Evolutionary conservation across 805 yeast genomes (phyloP), one percentile per base, ranked within the genome.

Genomic region (Kodamaea jinghongensis): DNA sequence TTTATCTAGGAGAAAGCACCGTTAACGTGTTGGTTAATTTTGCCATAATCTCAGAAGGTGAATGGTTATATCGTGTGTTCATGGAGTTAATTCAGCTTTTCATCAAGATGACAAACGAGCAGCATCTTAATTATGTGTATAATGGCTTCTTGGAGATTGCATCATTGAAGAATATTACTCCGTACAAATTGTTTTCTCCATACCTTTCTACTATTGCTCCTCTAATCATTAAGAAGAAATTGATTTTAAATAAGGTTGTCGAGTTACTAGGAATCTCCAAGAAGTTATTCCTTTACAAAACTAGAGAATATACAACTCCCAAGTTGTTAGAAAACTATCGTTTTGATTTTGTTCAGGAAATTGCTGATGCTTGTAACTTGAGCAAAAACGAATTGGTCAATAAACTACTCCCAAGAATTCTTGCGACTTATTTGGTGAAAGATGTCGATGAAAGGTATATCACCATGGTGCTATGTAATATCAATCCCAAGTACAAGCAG

Each of bases 151-250:
- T 76, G 15, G 62, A 71, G 25, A 71, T 85, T 9, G 83, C 96
- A 0, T 51, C 63, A 12, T 66, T 77, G 1, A 76, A 77, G 48
- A 60, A 68, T 1, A 63, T 76, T 26, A 78, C 96, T 0, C 82
- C 95, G 0, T 89, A 91, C 77, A 86, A 84, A 55, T 61, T 91
- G 10, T 65, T 88, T 14, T 78, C 86, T 6, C 96, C 96, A 0
- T 86, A 78, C 45, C 72, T 93, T 51, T 89, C 91, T 2, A 75
- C 81, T 26, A 68, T 89, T 6, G 75, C 90, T 28, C 75, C 79
- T 31, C 73, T 74, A 16, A 70, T 87, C 12, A 80, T 87, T 3
- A 77, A 77, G 45, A 75, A 75, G 39, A 78, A 81, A 0, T 63
- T 70, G 4, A 65, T 85, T 39, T 72, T 87, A 17, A 67, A 68